phyloP scores from a whole-genome alignment of 202 grass and related monocot species.

The Schoenoplectus tabernaemontani region DNA sequence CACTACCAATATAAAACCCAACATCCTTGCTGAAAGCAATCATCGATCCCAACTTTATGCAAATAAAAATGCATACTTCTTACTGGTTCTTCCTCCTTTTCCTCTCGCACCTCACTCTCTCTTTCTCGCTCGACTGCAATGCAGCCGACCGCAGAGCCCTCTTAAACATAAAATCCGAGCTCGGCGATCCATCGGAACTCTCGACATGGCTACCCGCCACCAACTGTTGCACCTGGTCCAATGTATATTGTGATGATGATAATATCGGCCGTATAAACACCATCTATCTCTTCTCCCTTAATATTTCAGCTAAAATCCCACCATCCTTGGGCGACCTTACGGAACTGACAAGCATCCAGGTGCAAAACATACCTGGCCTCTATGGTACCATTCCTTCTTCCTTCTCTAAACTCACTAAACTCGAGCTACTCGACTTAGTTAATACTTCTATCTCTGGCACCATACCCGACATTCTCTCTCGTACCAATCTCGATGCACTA shows the following conservation, averaged over 20 bases:
- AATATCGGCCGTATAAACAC: conserved; percentile 41
- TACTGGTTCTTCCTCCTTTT: conserved; percentile 22
- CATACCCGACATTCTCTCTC: conserved; percentile 39
- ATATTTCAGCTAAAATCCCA: conserved; percentile 43
- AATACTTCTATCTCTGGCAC: conserved; percentile 48
- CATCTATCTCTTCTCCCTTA: conserved; percentile 44
- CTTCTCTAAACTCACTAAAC: conserved; percentile 43
- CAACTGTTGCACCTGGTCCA: conserved; percentile 55
- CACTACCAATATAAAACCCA: background rate
- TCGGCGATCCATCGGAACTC: conserved; percentile 39
- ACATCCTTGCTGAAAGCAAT: background rate
- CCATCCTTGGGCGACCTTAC: conserved; percentile 35
- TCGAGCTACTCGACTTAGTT: conserved; percentile 47
- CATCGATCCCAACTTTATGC: too few relatives aligned
- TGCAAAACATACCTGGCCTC: conserved; percentile 44
- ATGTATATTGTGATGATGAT: conserved; percentile 45
- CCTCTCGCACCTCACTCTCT: background rate
- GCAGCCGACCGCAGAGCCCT: conserved; percentile 40
- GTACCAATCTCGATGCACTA: conserved; percentile 38
- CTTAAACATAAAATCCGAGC: conserved; percentile 42
- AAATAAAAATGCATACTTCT: background rate
- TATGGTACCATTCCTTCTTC: conserved; percentile 45
- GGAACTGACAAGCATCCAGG: conserved; percentile 39
- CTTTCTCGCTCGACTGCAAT: conserved; percentile 21
- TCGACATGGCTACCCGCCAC: conserved; percentile 32